Evolutionary conservation across 306 rosid species (phyloP), one percentile per base, ranked within the genome.

Genomic region (Herpetospermum pedunculosum): DNA sequence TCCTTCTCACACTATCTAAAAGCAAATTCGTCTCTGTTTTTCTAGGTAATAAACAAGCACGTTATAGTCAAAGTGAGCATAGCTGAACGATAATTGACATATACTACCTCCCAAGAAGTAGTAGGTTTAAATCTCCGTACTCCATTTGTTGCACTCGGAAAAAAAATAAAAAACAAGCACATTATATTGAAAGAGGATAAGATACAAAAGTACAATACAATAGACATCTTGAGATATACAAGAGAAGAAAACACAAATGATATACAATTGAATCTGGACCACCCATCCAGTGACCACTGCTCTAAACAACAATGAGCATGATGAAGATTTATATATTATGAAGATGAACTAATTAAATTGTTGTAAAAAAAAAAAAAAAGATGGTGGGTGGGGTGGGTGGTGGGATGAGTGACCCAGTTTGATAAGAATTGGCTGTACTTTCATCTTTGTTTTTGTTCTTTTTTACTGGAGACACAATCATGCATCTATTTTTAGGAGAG

Each of bases 401-500:
- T 19, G 50, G 72, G 49, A 11, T 4, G 34, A 68, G 19, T 21
- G 38, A 43, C 30, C 40, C n/a, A 4, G 49, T 65, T 65, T 40
- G 72, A 65, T 25, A 65, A 65, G 30, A 65, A 65, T 65, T 65
- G 10, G 32, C 72, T 65, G 11, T 65, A 40, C 50, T 65, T 64
- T 38, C 48, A 37, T 38, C 30, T 37, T 41, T 65, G 48, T 37
- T 65, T 38, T 28, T 43, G 19, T 25, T 25, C 34, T 6, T 43
- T 43, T 14, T 25, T 34, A 43, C 38, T 72, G 4, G n/a, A 32
- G 28, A 7, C 13, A 32, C 25, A 43, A 67, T 80, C 65, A 94
- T 54, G 99, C 76, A 46, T 89, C 99, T 41, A 94, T 94, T 80
- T 91, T 94, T 78, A 94, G 99, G 73, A 94, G 97, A 49, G 97